Conservation (phyloP, 805 yeast species). For the Yamadazyma endophytica region DNA sequence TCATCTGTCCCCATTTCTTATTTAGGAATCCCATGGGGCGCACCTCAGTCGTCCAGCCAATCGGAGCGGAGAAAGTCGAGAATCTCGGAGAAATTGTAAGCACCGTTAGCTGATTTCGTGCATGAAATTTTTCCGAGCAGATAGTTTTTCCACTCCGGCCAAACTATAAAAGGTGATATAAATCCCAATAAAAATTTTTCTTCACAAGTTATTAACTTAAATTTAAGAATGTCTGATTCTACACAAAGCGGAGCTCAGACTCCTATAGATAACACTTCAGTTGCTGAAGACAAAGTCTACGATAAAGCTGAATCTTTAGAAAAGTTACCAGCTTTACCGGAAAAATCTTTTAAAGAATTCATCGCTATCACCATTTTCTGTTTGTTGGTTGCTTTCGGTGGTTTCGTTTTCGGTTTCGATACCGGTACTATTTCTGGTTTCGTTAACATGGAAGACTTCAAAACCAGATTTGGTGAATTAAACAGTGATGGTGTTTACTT, state of each 20-base stretch:
- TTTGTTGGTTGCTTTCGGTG: conserved; percentile 64
- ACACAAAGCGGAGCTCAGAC: conserved; percentile 13
- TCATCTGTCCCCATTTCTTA: too few relatives aligned
- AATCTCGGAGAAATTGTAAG: conserved; percentile 7
- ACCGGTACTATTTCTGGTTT: conserved; percentile 76
- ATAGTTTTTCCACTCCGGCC: background rate
- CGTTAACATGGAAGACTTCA: conserved; percentile 55
- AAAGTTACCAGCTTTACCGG: conserved; percentile 17
- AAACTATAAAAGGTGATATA: conserved; percentile 2
- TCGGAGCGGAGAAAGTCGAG: background rate
- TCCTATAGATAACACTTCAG: conserved; percentile 12
- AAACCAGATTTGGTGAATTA: conserved; percentile 46
- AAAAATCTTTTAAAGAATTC: conserved; percentile 29
- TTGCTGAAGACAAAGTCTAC: conserved; percentile 11
- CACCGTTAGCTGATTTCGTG: conserved; percentile 1
- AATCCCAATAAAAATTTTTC: conserved; percentile 1
- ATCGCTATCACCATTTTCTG: conserved; percentile 38
- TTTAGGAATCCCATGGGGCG: conserved; percentile 7
- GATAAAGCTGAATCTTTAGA: conserved; percentile 5
- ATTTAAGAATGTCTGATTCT: conserved; percentile 6
- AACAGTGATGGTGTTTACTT: conserved; percentile 34
- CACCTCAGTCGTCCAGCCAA: conserved; percentile 1
- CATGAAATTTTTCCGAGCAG: too few relatives aligned
- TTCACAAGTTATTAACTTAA: background rate
- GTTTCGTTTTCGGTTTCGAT: conserved; percentile 74